Base-by-base conservation (phyloP, 495 filamentous ascomycete genomes). In the Aspergillus haitiensis region DNA sequence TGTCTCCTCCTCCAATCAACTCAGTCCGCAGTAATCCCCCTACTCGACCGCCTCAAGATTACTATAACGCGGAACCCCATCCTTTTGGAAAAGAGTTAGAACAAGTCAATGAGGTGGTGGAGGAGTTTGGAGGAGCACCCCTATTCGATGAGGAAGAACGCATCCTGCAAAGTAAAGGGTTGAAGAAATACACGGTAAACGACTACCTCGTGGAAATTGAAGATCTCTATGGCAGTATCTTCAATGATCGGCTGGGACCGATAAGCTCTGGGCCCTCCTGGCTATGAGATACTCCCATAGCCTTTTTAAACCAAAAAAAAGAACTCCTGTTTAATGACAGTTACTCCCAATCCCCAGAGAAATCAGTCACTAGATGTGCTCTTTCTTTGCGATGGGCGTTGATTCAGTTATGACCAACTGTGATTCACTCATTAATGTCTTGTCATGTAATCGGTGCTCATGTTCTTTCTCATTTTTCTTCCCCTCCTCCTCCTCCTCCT, bases 191-290 rank as follows among this genome's bases (percentile, higher is more conserved):
- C 70, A 78, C 80, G 11, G 90, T 88, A 11, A 82, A 88, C 16
- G 94, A 97, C 68, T 98, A 98, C 72, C 73, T 93, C 55, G 75
- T 74, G 55, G 94, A 97, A 74, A 89, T 98, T 58, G 78, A 88
- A 60, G 83, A 83, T 21, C 75, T 94, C 7, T 87, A 88, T 60
- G 73, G 75, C 48, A 78, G 76, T 56, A 74, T 76, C 52, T 78
- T 80, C 60, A 75, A 81, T 39, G 77, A 83, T 55, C 69, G 70
- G 15, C 64, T 75, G 21, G 77, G 77, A 18, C 67, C 75, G 11
- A 69, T 78, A 48, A 63, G 60, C 18, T 61, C 72, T 33, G 63
- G 67, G 7, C 37, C 70, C 21, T 27, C 21, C 9, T 83, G 80
- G 80, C 70, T 83, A 40, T 83, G 67, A 75, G 40, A 10, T 18